Evolutionary conservation across 2,329 filamentous ascomycete genomes (phyloP).

Genomic region (Epichloe brachyelytri): DNA sequence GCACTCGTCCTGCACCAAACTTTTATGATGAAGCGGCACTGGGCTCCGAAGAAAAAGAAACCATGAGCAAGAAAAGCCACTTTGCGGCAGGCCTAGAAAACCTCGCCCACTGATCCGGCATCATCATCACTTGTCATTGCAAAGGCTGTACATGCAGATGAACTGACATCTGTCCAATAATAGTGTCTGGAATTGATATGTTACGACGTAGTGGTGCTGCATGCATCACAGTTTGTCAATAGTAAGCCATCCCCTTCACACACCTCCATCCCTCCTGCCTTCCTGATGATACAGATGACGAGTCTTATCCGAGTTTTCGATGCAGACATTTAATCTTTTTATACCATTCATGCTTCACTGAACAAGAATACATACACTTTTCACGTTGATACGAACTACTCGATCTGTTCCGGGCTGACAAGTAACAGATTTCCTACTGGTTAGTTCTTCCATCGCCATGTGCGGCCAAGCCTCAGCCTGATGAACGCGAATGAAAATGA

Average conservation of each 20-base stretch:
- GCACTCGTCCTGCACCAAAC: conserved; percentile 11
- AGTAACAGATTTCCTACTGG: conserved; percentile 4
- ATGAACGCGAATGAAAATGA: conserved; percentile 79
- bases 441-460: conserved; percentile 10
- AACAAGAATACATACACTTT: conserved; percentile 9
- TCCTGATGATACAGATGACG: conserved; percentile 43
- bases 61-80: conserved; percentile 74
- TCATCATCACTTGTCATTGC: conserved; percentile 6
- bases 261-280: neutral
- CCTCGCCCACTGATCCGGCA: conserved; percentile 80
- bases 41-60: conserved; percentile 70
- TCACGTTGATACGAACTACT: neutral
- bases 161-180: neutral
- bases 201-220: neutral
- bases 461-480: conserved; percentile 33
- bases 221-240: neutral
- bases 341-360: conserved; percentile 63
- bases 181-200: neutral
- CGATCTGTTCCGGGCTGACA: conserved; percentile 11
- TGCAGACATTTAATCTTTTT: conserved; percentile 53
- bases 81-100: conserved; percentile 99
- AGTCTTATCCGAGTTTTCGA: conserved; percentile 64
- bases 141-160: neutral
- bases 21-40: conserved; percentile 85
- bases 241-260: neutral